Percentiles rank a stretch among this genome's conserved stretches.
These are phyloP conservation scores for Trifolium pratense DNA, from an alignment of 306 rosid genomes.

Conservation along the genomic window DNA sequence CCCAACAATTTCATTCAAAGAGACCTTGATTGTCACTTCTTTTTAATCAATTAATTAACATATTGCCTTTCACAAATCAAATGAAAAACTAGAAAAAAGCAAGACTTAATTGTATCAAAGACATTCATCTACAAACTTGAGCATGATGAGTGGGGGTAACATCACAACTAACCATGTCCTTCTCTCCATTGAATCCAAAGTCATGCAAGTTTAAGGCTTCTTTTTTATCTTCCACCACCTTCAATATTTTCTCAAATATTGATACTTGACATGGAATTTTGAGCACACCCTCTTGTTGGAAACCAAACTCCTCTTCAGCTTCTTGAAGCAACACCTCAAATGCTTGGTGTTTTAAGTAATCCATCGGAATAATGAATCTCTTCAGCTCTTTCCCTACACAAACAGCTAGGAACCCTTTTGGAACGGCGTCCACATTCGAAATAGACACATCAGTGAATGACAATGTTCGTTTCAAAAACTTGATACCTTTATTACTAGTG, in stretches of 20 bases:
- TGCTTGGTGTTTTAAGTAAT: slow-evolving; percentile 68
- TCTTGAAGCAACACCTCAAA: slow-evolving; percentile 59
- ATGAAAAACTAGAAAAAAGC: neutral
- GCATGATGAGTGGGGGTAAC: slow-evolving; percentile 62
- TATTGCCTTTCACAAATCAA: neutral
- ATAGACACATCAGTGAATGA: slow-evolving; percentile 49
- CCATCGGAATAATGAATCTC: slow-evolving; percentile 76
- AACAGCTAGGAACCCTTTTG: slow-evolving; percentile 83
- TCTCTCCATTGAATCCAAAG: slow-evolving; percentile 34
- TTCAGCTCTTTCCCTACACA: slow-evolving; percentile 82
- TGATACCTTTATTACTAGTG: slow-evolving; percentile 47
- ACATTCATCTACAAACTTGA: slow-evolving; percentile 63
- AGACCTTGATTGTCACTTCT: neutral
- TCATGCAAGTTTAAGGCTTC: slow-evolving; percentile 42
- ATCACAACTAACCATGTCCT: slow-evolving; percentile 48
- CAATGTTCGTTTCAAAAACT: slow-evolving; percentile 47
- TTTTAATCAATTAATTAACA: neutral
- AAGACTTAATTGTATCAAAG: too few relatives aligned
- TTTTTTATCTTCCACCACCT: slow-evolving; percentile 55
- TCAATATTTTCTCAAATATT: slow-evolving; percentile 63
- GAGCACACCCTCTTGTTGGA: slow-evolving; percentile 79
- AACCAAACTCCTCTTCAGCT: slow-evolving; percentile 82
- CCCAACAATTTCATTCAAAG: too few relatives aligned
- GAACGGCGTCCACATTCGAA: slow-evolving; percentile 49
- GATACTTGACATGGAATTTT: slow-evolving; percentile 68